These are phyloP conservation scores for Trichocomaceae sp. DNA, from an alignment of 2,329 filamentous ascomycete genomes.

Conservation along the genomic window DNA sequence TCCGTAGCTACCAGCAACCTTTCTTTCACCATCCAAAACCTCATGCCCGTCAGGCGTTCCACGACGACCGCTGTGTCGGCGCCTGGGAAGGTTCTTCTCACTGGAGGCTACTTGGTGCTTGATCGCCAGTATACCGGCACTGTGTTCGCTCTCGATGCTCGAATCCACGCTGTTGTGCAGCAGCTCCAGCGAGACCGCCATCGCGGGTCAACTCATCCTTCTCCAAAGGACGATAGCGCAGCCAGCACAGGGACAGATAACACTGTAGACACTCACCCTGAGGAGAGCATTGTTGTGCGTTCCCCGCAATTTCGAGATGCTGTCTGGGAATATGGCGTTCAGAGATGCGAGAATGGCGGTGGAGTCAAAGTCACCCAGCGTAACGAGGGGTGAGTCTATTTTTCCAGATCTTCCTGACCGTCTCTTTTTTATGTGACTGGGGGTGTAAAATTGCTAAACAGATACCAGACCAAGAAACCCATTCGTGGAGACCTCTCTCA, in stretches of 20 bases:
- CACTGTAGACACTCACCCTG: slow-evolving; percentile 49
- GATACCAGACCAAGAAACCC: slow-evolving; percentile 56
- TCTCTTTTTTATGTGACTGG: not conserved
- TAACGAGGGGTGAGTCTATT: slow-evolving; percentile 29
- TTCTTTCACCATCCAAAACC: not conserved
- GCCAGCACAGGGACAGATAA: slow-evolving; percentile 33
- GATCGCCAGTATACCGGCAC: slow-evolving; percentile 76
- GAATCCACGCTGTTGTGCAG: slow-evolving; percentile 56
- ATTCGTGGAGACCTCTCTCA: slow-evolving; percentile 87
- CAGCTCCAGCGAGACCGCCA: slow-evolving; percentile 38
- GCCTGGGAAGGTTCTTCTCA: slow-evolving; percentile 90
- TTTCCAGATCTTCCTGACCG: not conserved
- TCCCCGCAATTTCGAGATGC: slow-evolving; percentile 88
- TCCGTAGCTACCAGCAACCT: not conserved
- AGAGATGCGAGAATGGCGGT: slow-evolving; percentile 61
- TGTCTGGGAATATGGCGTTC: slow-evolving; percentile 80
- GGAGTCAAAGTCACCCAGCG: slow-evolving; percentile 72
- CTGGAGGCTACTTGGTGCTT: slow-evolving; percentile 90
- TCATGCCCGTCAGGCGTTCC: slow-evolving; percentile 10
- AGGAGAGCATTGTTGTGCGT: slow-evolving; percentile 70
- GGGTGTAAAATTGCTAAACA: not conserved
- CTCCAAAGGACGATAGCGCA: slow-evolving; percentile 7
- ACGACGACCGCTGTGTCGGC: slow-evolving; percentile 64
- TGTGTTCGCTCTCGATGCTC: slow-evolving; percentile 58
- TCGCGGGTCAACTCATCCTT: slow-evolving; percentile 2